A percentile compares a stretch with the other conserved stretches of the same genome.
Evolutionary conservation across 305 asterid species (phyloP).

Genomic region (Withania somnifera): DNA sequence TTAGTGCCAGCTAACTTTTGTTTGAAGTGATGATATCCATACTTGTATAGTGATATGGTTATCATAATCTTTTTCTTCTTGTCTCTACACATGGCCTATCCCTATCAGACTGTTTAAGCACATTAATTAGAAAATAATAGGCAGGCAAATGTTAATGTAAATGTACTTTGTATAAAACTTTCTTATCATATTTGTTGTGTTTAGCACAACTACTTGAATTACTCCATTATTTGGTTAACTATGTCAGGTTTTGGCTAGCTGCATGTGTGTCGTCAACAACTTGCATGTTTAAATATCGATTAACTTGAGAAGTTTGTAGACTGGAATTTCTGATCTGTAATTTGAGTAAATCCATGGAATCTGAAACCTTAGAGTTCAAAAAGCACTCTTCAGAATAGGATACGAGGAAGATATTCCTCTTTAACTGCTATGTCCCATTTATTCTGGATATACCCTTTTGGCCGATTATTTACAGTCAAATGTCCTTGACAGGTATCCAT

Average conservation of each 20-base stretch:
- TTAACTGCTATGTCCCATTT: background rate
- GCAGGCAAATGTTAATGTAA: background rate
- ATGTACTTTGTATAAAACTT: background rate
- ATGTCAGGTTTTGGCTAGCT: background rate
- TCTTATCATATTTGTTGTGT: background rate
- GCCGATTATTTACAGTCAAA: background rate
- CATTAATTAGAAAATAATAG: background rate
- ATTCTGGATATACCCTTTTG: background rate
- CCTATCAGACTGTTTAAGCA: background rate
- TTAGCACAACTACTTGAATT: background rate
- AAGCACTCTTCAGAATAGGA: background rate
- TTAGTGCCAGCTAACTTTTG: background rate
- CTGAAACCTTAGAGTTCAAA: background rate
- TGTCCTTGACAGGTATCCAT: constrained; percentile 40
- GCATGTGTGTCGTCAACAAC: too few species aligned
- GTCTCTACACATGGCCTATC: background rate
- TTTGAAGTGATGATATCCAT: background rate
- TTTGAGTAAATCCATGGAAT: background rate
- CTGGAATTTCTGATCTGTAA: background rate
- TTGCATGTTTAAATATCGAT: background rate
- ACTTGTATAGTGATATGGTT: background rate
- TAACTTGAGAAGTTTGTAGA: background rate
- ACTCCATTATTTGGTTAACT: background rate
- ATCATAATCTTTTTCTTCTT: background rate
- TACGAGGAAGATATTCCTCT: background rate